A percentile compares a stretch with the other conserved stretches of the same genome.
Evolutionary conservation across 441 rosid genomes (phyloP).

Genomic region (Dalechampia spathulata): DNA sequence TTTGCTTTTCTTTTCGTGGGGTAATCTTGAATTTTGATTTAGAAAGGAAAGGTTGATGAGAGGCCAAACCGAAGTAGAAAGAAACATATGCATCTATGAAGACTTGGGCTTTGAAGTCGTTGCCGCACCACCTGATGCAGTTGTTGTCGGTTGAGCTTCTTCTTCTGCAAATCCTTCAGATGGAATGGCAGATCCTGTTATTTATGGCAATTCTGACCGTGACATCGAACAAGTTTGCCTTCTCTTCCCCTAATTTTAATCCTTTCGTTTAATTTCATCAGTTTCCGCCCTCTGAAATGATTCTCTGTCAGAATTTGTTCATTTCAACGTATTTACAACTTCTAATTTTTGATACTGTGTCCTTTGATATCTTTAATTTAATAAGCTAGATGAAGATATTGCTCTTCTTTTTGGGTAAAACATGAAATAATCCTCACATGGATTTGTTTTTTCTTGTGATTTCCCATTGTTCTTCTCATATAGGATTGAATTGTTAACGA

Average conservation of each 20-base stretch:
- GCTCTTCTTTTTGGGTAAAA: too few species aligned
- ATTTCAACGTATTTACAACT: neutral
- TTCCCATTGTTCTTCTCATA: too few species aligned
- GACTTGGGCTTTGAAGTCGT: conserved; percentile 58
- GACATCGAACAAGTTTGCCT: conserved; percentile 69
- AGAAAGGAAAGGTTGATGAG: conserved; percentile 38
- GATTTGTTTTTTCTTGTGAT: too few species aligned
- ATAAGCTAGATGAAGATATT: too few species aligned
- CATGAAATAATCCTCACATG: too few species aligned
- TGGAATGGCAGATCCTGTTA: conserved; percentile 98
- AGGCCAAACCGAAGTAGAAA: conserved; percentile 31
- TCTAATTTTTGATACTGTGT: too few species aligned
- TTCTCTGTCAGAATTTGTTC: neutral
- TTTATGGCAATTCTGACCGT: conserved; percentile 64
- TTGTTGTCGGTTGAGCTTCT: conserved; percentile 36
- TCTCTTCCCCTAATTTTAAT: neutral
- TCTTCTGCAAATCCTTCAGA: conserved; percentile 53
- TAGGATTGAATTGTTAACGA: too few species aligned
- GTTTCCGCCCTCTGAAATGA: neutral
- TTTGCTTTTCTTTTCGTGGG: too few species aligned
- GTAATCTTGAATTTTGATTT: neutral
- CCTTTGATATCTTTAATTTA: too few species aligned
- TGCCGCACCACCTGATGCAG: conserved; percentile 46
- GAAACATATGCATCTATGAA: conserved; percentile 79
- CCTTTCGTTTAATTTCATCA: neutral